These are phyloP conservation scores for Talaromyces verruculosus DNA, from an alignment of 2,329 filamentous ascomycete genomes.

Conservation along the genomic window DNA sequence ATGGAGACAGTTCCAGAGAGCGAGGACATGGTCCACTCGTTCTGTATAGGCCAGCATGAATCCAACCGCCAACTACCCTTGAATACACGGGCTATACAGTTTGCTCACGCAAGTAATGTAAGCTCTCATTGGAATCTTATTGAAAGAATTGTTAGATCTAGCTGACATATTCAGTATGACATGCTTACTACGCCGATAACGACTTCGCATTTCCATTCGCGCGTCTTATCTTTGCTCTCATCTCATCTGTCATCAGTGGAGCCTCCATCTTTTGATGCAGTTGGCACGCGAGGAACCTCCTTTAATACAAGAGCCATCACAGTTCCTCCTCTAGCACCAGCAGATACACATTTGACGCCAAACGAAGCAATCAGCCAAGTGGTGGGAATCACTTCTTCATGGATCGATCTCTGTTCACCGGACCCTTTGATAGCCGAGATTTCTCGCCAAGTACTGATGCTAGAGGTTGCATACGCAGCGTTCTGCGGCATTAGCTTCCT, in stretches of 20 bases:
- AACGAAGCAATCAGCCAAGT: conserved; percentile 78
- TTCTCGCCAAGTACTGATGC: conserved; percentile 82
- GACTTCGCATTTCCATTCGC: conserved; percentile 59
- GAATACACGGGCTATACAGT: conserved; percentile 51
- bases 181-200: conserved; percentile 64
- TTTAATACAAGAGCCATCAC: conserved; percentile 42
- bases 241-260: conserved; percentile 51
- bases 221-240: conserved; percentile 56
- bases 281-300: conserved; percentile 42
- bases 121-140: conserved; percentile 21
- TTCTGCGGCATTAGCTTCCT: conserved; percentile 89
- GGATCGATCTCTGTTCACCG: conserved; percentile 84
- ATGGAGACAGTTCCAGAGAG: conserved; percentile 36
- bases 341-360: conserved; percentile 66
- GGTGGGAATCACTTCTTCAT: conserved; percentile 78
- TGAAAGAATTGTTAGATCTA: not conserved
- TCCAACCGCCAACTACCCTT: conserved; percentile 52
- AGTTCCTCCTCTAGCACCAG: conserved; percentile 43
- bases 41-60: conserved; percentile 65
- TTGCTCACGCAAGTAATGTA: conserved; percentile 59
- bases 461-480: conserved; percentile 91
- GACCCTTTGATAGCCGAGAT: conserved; percentile 82
- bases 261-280: conserved; percentile 33
- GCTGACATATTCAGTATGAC: conserved; percentile 55
- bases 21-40: conserved; percentile 46